Evolutionary conservation across 805 yeast species (phyloP).

Genomic region (Tetrapisispora arboricola): DNA sequence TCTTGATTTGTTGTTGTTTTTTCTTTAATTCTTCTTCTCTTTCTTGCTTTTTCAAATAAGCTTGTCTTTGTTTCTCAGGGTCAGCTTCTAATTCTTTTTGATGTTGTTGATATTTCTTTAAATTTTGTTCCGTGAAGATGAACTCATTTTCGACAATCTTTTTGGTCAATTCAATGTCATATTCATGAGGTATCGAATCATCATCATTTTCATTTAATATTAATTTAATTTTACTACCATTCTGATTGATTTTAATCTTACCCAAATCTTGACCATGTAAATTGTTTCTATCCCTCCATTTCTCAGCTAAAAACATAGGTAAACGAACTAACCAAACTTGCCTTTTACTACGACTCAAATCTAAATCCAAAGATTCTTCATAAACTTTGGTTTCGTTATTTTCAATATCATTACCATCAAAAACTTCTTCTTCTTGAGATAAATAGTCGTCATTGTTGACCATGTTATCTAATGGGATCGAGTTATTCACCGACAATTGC

Average conservation of each 20-base stretch:
- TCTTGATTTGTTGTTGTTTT: slow-evolving; percentile 31
- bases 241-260: slow-evolving; percentile 61
- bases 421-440: slow-evolving; percentile 35
- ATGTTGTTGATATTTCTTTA: slow-evolving; percentile 41
- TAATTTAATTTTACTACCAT: slow-evolving; percentile 41
- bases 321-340: slow-evolving; percentile 89
- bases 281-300: slow-evolving; percentile 58
- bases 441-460: slow-evolving; percentile 30
- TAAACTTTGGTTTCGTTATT: slow-evolving; percentile 29
- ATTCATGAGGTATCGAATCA: slow-evolving; percentile 66
- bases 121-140: slow-evolving; percentile 79
- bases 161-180: slow-evolving; percentile 69
- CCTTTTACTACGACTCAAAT: slow-evolving; percentile 47
- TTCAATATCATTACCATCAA: slow-evolving; percentile 37
- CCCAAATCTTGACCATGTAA: slow-evolving; percentile 72
- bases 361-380: slow-evolving; percentile 71
- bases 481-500: neutral
- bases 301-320: slow-evolving; percentile 76
- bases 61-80: slow-evolving; percentile 31
- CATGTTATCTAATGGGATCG: neutral
- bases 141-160: slow-evolving; percentile 76
- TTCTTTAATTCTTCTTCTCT: slow-evolving; percentile 29
- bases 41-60: slow-evolving; percentile 26
- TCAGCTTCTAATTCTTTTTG: slow-evolving; percentile 28
- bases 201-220: slow-evolving; percentile 40